These are phyloP conservation scores for Martiniozyma asiatica DNA, from an alignment of 1,139 yeast species.

Conservation along the genomic window DNA sequence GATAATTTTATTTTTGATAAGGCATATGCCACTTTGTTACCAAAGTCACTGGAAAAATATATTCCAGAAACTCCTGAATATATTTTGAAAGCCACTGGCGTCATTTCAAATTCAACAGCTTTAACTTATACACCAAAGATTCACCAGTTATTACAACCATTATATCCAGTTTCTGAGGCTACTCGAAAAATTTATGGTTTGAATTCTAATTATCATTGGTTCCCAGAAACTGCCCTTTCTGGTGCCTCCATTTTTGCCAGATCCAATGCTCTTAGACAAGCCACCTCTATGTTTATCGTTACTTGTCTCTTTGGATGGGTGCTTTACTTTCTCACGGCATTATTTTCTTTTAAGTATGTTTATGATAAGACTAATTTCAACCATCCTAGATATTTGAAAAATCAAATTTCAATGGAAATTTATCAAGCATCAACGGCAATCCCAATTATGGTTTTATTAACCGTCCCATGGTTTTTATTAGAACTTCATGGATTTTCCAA, in stretches of 20 bases:
- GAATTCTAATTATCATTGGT: slow-evolving; percentile 30
- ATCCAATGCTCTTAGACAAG: slow-evolving; percentile 61
- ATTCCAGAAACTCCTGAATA: slow-evolving; percentile 25
- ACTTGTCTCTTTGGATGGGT: slow-evolving; percentile 79
- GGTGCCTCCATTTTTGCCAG: slow-evolving; percentile 57
- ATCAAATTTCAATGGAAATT: slow-evolving; percentile 80
- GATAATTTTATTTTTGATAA: slow-evolving; percentile 67
- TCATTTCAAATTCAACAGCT: slow-evolving; percentile 16
- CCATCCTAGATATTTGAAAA: slow-evolving; percentile 91
- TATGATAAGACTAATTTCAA: slow-evolving; percentile 84
- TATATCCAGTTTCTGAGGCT: slow-evolving; percentile 5
- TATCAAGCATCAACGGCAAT: slow-evolving; percentile 67
- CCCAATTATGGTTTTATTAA: slow-evolving; percentile 76
- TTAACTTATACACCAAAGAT: slow-evolving; percentile 13
- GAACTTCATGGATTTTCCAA: slow-evolving; percentile 78
- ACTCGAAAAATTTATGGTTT: slow-evolving; percentile 29
- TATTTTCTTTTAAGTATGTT: slow-evolving; percentile 58
- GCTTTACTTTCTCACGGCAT: slow-evolving; percentile 66
- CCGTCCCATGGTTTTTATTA: slow-evolving; percentile 78
- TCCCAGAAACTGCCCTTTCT: slow-evolving; percentile 41
- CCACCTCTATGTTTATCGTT: slow-evolving; percentile 52
- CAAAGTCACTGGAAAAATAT: slow-evolving; percentile 30
- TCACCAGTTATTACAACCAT: slow-evolving; percentile 10
- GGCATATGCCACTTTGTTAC: slow-evolving; percentile 50
- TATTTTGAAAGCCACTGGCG: slow-evolving; percentile 18